Evolutionary conservation across 352 stramenopile genomes (phyloP).

Genomic region (Globisporangium cylindrosporum): DNA sequence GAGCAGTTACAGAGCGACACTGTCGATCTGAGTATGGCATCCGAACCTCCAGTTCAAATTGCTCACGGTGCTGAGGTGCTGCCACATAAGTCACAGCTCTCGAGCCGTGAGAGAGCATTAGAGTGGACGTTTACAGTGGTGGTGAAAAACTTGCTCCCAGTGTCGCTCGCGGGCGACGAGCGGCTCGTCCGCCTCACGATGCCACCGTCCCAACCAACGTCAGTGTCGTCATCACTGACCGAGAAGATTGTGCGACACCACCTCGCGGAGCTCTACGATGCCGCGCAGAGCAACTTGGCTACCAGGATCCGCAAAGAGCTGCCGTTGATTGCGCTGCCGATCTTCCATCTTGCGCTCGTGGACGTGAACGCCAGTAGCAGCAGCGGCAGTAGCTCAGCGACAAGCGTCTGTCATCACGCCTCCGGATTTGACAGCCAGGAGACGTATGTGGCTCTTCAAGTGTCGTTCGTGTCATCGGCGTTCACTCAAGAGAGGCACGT

Average conservation of each 20-base stretch:
- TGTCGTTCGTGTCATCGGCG: conserved; percentile 13
- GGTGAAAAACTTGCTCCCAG: conserved; percentile 17
- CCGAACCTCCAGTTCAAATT: background rate
- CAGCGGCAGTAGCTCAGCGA: background rate
- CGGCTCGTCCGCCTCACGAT: background rate
- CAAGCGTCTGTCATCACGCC: background rate
- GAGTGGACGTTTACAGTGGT: conserved; percentile 17
- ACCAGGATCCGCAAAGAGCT: conserved; percentile 2
- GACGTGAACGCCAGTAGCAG: background rate
- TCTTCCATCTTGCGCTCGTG: conserved; percentile 15
- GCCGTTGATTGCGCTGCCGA: background rate
- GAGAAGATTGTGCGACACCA: conserved; percentile 14
- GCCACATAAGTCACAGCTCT: background rate
- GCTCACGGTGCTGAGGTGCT: background rate
- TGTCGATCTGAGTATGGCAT: background rate
- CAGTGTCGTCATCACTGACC: background rate
- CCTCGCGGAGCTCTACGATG: conserved; percentile 14
- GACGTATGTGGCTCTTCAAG: conserved; percentile 9
- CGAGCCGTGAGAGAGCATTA: conserved; percentile 1
- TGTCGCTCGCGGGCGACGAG: conserved; percentile 12
- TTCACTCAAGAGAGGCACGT: conserved; percentile 12
- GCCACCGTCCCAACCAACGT: background rate
- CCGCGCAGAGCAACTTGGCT: background rate
- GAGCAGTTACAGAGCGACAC: conserved; percentile 6
- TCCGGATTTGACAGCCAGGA: background rate